Evolutionary conservation across 2,329 filamentous ascomycete species (phyloP).

Genomic region (Dactylonectria estremocensis): DNA sequence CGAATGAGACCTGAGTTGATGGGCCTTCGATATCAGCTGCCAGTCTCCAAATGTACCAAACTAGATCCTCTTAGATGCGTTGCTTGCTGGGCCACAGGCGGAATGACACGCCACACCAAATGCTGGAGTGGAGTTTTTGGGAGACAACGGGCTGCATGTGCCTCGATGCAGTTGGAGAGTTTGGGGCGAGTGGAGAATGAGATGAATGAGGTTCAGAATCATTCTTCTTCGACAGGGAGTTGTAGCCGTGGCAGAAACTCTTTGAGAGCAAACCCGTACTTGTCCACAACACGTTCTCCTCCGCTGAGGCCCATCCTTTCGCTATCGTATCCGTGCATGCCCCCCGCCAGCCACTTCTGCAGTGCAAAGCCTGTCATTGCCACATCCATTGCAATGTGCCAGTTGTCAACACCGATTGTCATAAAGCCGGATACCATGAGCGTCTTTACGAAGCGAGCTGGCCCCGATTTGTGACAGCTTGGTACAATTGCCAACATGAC

Average conservation of each 20-base stretch:
- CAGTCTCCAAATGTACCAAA: constrained; percentile 29
- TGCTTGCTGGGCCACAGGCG: constrained; percentile 12
- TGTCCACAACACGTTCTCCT: constrained; percentile 46
- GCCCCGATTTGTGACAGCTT: constrained; percentile 55
- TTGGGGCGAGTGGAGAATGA: background rate
- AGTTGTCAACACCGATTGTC: constrained; percentile 64
- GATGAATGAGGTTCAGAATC: background rate
- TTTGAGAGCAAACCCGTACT: constrained; percentile 45
- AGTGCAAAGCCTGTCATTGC: constrained; percentile 57
- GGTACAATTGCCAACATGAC: constrained; percentile 60
- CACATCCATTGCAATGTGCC: constrained; percentile 60
- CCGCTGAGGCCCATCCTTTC: constrained; percentile 38
- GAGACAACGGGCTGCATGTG: constrained; percentile 11
- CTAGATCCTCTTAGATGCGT: constrained; percentile 20
- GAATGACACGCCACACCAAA: constrained; percentile 45
- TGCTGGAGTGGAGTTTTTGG: constrained; percentile 17
- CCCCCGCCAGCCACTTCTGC: constrained; percentile 60
- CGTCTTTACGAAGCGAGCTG: constrained; percentile 63
- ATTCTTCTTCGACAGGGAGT: constrained; percentile 34
- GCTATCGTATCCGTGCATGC: constrained; percentile 21
- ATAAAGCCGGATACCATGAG: constrained; percentile 60
- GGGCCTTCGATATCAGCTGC: constrained; percentile 30
- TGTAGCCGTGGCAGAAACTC: constrained; percentile 38
- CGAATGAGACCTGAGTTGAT: constrained; percentile 10
- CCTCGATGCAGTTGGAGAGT: background rate